Evolutionary conservation across 331 rosid genomes (phyloP).

Genomic region (Quercus phellos): DNA sequence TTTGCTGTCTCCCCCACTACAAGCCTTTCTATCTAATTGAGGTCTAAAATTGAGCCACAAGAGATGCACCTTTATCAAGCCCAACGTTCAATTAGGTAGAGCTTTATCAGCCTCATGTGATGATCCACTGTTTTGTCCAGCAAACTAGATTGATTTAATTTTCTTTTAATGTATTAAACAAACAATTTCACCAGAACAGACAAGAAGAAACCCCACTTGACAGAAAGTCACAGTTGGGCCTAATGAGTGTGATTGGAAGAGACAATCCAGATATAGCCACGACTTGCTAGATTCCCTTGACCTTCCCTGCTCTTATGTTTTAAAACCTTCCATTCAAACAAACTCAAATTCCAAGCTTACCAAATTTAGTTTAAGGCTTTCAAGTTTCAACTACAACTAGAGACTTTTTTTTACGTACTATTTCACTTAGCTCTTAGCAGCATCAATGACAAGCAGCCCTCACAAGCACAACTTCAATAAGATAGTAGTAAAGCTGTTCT

Average conservation of each 20-base stretch:
- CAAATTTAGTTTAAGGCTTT: not conserved
- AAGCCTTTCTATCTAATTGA: not conserved
- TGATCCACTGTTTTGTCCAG: not conserved
- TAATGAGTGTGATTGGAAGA: not conserved
- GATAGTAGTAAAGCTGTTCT: not conserved
- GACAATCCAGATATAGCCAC: not conserved
- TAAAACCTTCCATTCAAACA: not conserved
- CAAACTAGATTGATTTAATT: not conserved
- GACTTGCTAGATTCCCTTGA: not conserved
- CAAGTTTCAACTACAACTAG: not conserved
- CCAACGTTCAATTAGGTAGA: too few species aligned
- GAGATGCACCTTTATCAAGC: not conserved
- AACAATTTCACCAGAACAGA: not conserved
- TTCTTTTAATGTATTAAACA: not conserved
- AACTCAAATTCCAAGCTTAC: not conserved
- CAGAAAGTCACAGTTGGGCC: not conserved
- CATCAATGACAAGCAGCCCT: too few species aligned
- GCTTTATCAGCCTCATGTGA: too few species aligned
- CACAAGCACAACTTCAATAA: not conserved
- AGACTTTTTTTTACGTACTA: not conserved
- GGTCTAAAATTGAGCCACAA: too few species aligned
- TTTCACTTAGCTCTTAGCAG: not conserved
- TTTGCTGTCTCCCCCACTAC: not conserved
- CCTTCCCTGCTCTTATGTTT: not conserved
- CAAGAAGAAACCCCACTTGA: not conserved